A percentile compares a stretch with the other conserved stretches of the same genome.
phyloP scores from a whole-genome alignment of 306 rosid species.

The Neltuma alba region DNA sequence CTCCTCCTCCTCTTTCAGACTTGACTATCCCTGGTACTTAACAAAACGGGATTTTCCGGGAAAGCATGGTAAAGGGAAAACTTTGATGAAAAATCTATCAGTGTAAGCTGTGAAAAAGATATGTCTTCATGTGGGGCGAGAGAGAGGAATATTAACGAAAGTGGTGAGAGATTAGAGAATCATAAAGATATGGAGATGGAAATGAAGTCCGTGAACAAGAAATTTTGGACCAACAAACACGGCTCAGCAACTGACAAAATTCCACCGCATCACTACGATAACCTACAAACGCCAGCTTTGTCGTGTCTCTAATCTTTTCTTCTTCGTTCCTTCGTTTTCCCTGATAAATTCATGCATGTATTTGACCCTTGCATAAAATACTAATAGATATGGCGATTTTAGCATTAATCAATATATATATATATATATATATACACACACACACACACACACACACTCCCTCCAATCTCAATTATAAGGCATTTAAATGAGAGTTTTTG shows the following conservation, averaged over 20 bases:
- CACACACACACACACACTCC: too few relatives aligned
- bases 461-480: too few relatives aligned
- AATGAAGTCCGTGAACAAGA: slow-evolving; percentile 49
- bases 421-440: too few relatives aligned
- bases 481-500: too few relatives aligned
- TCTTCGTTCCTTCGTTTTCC: slow-evolving; percentile 26
- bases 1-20: not conserved
- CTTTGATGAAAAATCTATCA: slow-evolving; percentile 3
- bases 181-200: not conserved
- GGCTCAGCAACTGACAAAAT: slow-evolving; percentile 41
- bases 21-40: slow-evolving; percentile 23
- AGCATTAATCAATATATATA: too few relatives aligned
- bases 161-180: slow-evolving; percentile 19
- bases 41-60: slow-evolving; percentile 3
- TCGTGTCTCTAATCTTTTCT: slow-evolving; percentile 47
- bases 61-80: slow-evolving; percentile 33
- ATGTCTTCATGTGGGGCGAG: too few relatives aligned
- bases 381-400: too few relatives aligned
- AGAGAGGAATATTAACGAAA: slow-evolving; percentile 28
- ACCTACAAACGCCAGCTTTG: slow-evolving; percentile 40
- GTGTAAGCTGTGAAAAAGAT: too few relatives aligned
- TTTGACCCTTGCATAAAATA: too few relatives aligned
- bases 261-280: slow-evolving; percentile 44
- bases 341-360: not conserved
- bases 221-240: slow-evolving; percentile 38